phyloP scores from a whole-genome alignment of 2,329 filamentous ascomycete genomes.

The Akanthomyces uredinophilus region DNA sequence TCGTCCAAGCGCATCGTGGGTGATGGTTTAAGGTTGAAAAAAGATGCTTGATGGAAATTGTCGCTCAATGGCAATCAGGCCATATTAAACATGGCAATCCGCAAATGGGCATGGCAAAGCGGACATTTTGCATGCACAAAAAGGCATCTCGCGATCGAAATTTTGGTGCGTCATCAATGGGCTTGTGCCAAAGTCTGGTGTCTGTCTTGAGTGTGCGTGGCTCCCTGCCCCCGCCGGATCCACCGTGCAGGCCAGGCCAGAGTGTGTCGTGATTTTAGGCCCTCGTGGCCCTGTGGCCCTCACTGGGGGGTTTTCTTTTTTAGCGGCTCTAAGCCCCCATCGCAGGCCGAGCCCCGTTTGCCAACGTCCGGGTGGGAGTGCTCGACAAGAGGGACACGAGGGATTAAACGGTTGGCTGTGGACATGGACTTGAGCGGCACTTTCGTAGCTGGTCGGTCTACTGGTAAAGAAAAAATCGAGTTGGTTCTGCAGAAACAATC shows the following conservation, averaged over 20 bases:
- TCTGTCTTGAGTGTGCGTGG: no score
- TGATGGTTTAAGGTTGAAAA: no score
- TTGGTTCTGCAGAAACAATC: not conserved
- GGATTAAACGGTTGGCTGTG: no score
- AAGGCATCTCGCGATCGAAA: slow-evolving; percentile 1
- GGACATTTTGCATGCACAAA: slow-evolving; percentile 5
- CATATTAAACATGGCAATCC: not conserved
- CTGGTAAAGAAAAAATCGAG: not conserved
- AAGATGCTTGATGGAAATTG: no score
- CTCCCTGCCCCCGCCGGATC: not conserved
- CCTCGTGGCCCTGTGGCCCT: no score
- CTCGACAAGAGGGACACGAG: no score
- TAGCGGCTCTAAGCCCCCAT: no score
- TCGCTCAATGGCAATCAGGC: not conserved
- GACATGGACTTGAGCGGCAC: no score
- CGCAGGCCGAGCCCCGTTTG: no score
- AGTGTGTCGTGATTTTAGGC: no score
- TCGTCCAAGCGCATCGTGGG: no score
- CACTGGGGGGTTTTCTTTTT: not conserved
- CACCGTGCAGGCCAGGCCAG: not conserved
- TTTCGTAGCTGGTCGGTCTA: not conserved
- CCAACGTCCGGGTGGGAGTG: no score
- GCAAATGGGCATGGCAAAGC: not conserved
- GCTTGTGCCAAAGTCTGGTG: not conserved
- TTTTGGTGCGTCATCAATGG: slow-evolving; percentile 1